Evolutionary conservation across 179 eudicot species (phyloP).

Genomic region (Vitellaria paradoxa): DNA sequence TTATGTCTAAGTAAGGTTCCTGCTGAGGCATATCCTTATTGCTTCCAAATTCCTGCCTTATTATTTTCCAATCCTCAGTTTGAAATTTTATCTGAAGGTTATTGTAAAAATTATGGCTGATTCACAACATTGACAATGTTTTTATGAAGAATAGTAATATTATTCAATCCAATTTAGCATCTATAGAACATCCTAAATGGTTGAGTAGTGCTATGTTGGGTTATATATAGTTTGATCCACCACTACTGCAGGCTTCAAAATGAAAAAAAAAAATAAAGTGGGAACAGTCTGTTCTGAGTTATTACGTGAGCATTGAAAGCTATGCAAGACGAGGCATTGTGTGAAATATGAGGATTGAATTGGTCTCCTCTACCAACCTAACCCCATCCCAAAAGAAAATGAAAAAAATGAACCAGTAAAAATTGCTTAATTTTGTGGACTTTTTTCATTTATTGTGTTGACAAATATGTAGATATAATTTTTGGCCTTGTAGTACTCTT

Average conservation of each 20-base stretch:
- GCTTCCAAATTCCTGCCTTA: constrained; percentile 14
- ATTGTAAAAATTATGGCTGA: not conserved
- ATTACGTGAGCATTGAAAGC: not conserved
- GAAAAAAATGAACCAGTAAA: not conserved
- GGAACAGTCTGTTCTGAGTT: not conserved
- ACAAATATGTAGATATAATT: not conserved
- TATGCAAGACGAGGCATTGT: not conserved
- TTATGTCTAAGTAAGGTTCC: constrained; percentile 81
- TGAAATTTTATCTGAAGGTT: not conserved
- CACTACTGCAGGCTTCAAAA: not conserved
- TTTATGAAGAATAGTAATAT: not conserved
- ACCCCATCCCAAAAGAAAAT: not conserved
- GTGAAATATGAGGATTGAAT: not conserved
- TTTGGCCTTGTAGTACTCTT: not conserved
- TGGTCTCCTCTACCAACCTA: not conserved
- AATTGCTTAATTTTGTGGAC: not conserved
- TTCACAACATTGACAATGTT: not conserved
- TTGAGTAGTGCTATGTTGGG: not conserved
- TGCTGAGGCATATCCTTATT: constrained; percentile 57
- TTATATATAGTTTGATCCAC: not conserved
- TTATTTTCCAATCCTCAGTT: constrained; percentile 9
- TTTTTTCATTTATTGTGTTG: not conserved
- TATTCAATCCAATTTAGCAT: not conserved
- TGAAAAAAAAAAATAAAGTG: not conserved
- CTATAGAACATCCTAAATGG: not conserved